These are phyloP conservation scores for Pichia insulana DNA, from an alignment of 805 yeast genomes.

Conservation along the genomic window DNA sequence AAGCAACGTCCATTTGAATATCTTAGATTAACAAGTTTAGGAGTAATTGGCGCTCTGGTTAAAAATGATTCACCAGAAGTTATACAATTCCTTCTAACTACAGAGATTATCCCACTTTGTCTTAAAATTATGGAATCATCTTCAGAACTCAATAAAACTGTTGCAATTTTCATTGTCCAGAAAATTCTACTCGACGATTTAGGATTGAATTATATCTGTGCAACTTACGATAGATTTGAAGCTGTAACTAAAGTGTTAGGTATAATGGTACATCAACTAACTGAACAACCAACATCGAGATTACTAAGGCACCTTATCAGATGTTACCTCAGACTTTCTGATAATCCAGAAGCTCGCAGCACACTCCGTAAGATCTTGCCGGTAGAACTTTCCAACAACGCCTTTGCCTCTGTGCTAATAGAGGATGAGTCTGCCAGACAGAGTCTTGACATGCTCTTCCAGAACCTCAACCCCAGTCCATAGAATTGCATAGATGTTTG, in stretches of 20 bases:
- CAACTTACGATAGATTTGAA: conserved; percentile 87
- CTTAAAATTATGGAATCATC: conserved; percentile 92
- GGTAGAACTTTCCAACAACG: conserved; percentile 77
- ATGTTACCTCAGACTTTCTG: conserved; percentile 84
- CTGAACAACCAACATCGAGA: conserved; percentile 69
- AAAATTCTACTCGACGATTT: conserved; percentile 86
- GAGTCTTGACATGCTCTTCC: conserved; percentile 74
- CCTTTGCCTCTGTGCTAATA: conserved; percentile 67
- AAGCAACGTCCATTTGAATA: conserved; percentile 92
- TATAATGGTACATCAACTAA: conserved; percentile 78
- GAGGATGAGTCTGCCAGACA: conserved; percentile 86
- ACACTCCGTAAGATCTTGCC: conserved; percentile 80
- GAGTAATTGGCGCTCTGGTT: conserved; percentile 94
- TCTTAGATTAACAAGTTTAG: conserved; percentile 82
- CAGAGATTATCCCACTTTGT: conserved; percentile 94
- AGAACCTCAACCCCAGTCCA: conserved; percentile 31
- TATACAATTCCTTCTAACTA: conserved; percentile 81
- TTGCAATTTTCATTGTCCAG: conserved; percentile 92
- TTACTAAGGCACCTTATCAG: conserved; percentile 87
- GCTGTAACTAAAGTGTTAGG: conserved; percentile 87
- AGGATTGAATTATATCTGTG: conserved; percentile 87
- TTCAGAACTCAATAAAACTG: conserved; percentile 89
- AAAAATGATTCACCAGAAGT: conserved; percentile 95
- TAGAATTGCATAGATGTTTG: background rate
- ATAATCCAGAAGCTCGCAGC: conserved; percentile 82